phyloP scores from a whole-genome alignment of 352 stramenopile species.

The Blastocystis sp. region DNA sequence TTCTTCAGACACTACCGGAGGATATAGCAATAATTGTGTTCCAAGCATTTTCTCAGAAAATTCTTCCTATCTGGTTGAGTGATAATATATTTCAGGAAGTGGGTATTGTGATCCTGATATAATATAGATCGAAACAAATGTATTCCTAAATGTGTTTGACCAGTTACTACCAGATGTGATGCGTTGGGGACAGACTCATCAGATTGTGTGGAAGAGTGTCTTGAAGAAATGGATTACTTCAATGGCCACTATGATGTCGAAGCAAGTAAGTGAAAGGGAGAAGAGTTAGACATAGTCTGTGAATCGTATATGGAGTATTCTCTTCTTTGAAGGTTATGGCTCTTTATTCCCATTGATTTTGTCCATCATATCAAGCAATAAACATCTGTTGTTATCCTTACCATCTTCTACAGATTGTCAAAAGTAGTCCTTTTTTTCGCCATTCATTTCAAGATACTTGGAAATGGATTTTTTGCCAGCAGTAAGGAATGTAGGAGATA shows the following conservation, averaged over 20 bases:
- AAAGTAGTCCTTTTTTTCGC: neutral
- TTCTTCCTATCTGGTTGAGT: slow-evolving; percentile 41
- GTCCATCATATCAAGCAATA: slow-evolving; percentile 36
- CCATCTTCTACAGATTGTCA: neutral
- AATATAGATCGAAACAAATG: slow-evolving; percentile 50
- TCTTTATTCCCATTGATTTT: slow-evolving; percentile 24
- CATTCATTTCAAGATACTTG: neutral
- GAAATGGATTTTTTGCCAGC: slow-evolving; percentile 10
- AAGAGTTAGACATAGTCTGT: neutral
- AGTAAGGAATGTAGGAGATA: neutral
- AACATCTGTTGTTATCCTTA: neutral
- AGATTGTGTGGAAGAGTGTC: neutral
- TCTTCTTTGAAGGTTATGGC: slow-evolving; percentile 60
- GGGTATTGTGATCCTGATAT: neutral
- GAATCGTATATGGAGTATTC: slow-evolving; percentile 44
- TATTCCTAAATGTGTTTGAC: slow-evolving; percentile 6
- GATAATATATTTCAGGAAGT: slow-evolving; percentile 43
- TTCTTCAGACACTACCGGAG: slow-evolving; percentile 10
- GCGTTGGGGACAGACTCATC: neutral
- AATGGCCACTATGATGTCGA: slow-evolving; percentile 24
- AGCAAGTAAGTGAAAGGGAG: neutral
- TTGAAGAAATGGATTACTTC: neutral
- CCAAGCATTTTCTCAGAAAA: slow-evolving; percentile 16
- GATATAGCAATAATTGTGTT: slow-evolving; percentile 33
- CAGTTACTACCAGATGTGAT: slow-evolving; percentile 11